Conservation (phyloP, 108 stramenopile genomes). For the Skeletonema costatum region DNA sequence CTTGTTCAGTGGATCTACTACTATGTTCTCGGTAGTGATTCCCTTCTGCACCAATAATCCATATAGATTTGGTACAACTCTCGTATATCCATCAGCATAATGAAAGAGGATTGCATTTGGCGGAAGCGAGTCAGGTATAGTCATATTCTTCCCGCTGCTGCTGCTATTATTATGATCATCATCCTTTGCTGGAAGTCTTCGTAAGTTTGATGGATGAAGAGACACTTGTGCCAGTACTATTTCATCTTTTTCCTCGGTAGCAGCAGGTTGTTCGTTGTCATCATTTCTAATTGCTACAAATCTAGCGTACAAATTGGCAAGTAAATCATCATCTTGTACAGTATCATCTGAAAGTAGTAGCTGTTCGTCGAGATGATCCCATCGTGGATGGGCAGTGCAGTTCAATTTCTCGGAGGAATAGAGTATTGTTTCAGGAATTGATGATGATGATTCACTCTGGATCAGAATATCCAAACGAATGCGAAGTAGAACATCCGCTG, state of each 20-base stretch:
- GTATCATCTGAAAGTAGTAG: constrained; percentile 21
- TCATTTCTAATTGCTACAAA: constrained; percentile 13
- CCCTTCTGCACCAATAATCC: constrained; percentile 34
- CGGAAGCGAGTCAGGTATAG: constrained; percentile 48
- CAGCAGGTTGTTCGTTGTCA: neutral
- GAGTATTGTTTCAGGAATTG: constrained; percentile 12
- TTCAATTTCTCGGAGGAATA: constrained; percentile 7
- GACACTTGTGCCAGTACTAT: constrained; percentile 16
- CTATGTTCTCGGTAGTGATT: constrained; percentile 1
- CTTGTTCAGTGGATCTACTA: neutral
- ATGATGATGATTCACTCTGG: neutral
- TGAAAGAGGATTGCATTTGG: constrained; percentile 72
- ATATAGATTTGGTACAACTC: constrained; percentile 54
- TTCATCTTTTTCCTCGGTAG: constrained; percentile 2
- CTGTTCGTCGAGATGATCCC: constrained; percentile 72
- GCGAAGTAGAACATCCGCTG: constrained; percentile 6
- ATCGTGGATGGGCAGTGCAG: constrained; percentile 53
- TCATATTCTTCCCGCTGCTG: constrained; percentile 3
- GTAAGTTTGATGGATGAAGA: constrained; percentile 32
- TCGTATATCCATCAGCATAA: constrained; percentile 71
- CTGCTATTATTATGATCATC: neutral
- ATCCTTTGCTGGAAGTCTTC: constrained; percentile 14
- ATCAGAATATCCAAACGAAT: constrained; percentile 22
- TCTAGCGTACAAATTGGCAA: constrained; percentile 21
- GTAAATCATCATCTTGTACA: neutral